These are phyloP conservation scores for Claviceps purpurea DNA, from an alignment of 2,329 filamentous ascomycete species.

Conservation along the genomic window DNA sequence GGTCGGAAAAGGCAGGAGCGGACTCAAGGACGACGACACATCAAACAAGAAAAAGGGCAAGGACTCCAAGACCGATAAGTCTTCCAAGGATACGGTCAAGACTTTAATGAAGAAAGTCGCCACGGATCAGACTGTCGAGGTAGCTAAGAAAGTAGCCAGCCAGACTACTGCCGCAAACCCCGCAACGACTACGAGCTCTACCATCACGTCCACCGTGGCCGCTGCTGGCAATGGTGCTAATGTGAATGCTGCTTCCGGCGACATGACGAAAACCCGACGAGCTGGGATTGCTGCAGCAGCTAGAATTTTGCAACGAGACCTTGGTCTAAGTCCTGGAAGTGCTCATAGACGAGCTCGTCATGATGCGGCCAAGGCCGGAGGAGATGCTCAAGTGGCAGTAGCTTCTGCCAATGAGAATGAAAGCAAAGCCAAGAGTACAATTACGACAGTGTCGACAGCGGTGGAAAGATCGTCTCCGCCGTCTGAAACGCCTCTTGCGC, in stretches of 20 bases:
- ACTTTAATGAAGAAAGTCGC: slow-evolving; percentile 48
- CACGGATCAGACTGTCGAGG: slow-evolving; percentile 33
- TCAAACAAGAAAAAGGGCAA: slow-evolving; percentile 55
- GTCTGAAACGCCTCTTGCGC: slow-evolving; percentile 7
- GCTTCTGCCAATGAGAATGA: slow-evolving; percentile 20
- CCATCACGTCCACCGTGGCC: slow-evolving; percentile 15
- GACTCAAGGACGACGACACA: slow-evolving; percentile 31
- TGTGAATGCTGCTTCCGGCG: slow-evolving; percentile 17
- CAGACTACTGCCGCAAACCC: slow-evolving; percentile 20
- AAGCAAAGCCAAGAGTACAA: slow-evolving; percentile 8
- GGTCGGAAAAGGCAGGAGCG: slow-evolving; percentile 32
- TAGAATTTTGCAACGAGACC: slow-evolving; percentile 50
- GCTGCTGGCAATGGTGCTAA: slow-evolving; percentile 16
- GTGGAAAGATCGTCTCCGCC: slow-evolving; percentile 2
- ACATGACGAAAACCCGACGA: slow-evolving; percentile 37
- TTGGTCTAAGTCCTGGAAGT: slow-evolving; percentile 50
- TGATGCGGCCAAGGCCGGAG: slow-evolving; percentile 43
- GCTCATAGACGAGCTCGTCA: slow-evolving; percentile 47
- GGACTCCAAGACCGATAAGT: slow-evolving; percentile 42
- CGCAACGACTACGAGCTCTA: slow-evolving; percentile 15
- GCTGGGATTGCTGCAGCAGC: slow-evolving; percentile 51
- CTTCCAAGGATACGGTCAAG: slow-evolving; percentile 45
- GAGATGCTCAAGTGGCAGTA: slow-evolving; percentile 24
- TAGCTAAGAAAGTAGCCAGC: slow-evolving; percentile 28
- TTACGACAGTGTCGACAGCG: slow-evolving; percentile 8